Base-by-base conservation (phyloP, 805 yeast species). In the Kazachstania bromeliacearum region DNA sequence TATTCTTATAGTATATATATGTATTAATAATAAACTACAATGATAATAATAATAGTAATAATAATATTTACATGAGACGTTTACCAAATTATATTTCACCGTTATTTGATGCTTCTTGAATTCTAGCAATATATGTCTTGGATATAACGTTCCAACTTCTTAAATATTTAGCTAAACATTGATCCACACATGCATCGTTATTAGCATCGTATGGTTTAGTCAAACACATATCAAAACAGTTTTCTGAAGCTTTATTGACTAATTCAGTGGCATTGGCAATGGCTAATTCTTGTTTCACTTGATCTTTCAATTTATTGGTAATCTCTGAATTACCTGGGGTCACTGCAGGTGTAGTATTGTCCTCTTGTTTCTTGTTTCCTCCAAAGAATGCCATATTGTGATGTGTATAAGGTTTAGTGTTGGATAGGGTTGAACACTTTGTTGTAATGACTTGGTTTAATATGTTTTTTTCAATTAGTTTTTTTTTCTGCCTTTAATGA, bases 181-280 rank as follows among this genome's bases (percentile, higher is more conserved):
- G 80, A 40, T 70, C 73, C 33, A 84, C 70, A 62, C 96, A 87
- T 20, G 60, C 61, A 38, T 74, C 73, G 50, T 87, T 85, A 5
- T 63, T 68, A 2, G 66, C 45, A 15, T 69, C 50, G 27, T 75
- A 74, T 13, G 95, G 95, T 29, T 66, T 67, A 12, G 59, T 59
- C 33, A 84, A 66, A 61, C 96, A 88, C 57, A 77, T 74, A 33
- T 79, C 80, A 58, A 82, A 88, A 59, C 96, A 88, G 66, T 83
- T 82, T 48, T 79, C 87, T 9, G 95, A 79, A 55, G 85, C 72
- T 50, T 84, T 80, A 62, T 78, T 81, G 22, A 87, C 94, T 37
- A 88, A 66, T 51, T 84, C 88, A 2, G 89, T 79, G 24, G 94
- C 96, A 59, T 87, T 84, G 14, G 88, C 92, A n/a, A 85, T 73